Percentiles rank a stretch among this genome's conserved stretches.
phyloP scores from a whole-genome alignment of 495 filamentous ascomycete genomes.

The Penicillium longicatenatum region DNA sequence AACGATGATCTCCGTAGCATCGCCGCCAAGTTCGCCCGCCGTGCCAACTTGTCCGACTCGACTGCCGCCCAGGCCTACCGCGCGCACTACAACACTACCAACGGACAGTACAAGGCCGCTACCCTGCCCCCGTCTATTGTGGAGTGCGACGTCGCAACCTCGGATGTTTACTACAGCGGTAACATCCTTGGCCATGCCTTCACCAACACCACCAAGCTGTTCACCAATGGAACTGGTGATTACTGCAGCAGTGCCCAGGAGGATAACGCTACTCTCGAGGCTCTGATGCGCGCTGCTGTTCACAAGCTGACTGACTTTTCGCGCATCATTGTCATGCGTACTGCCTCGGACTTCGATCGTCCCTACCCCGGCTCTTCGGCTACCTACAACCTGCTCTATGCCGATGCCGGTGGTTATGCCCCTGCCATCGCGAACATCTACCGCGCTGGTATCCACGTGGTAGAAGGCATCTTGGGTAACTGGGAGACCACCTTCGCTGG shows the following conservation, averaged over 20 bases:
- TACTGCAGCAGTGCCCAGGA: conserved; percentile 77
- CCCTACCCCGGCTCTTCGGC: conserved; percentile 58
- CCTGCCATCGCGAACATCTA: conserved; percentile 67
- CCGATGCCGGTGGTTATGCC: conserved; percentile 60
- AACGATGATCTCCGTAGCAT: conserved; percentile 60
- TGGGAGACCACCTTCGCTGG: conserved; percentile 61
- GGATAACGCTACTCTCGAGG: conserved; percentile 72
- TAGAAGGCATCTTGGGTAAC: conserved; percentile 61
- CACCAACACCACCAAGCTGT: conserved; percentile 61
- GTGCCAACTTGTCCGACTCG: conserved; percentile 59
- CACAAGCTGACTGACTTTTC: conserved; percentile 62
- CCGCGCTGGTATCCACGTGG: conserved; percentile 64
- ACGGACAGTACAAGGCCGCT: conserved; percentile 51
- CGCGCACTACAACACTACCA: conserved; percentile 51
- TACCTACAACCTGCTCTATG: conserved; percentile 57
- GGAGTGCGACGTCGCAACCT: conserved; percentile 69
- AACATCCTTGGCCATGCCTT: conserved; percentile 61
- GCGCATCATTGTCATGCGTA: conserved; percentile 73
- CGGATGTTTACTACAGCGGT: conserved; percentile 73
- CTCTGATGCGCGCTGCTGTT: conserved; percentile 59
- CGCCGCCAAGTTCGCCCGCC: conserved; percentile 57
- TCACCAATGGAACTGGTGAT: conserved; percentile 66
- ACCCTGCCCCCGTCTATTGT: conserved; percentile 56
- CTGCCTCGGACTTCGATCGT: conserved; percentile 72
- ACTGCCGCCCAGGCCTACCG: conserved; percentile 57